Conservation (phyloP, 208 protist genomes). For the Leishmania tarentolae region DNA sequence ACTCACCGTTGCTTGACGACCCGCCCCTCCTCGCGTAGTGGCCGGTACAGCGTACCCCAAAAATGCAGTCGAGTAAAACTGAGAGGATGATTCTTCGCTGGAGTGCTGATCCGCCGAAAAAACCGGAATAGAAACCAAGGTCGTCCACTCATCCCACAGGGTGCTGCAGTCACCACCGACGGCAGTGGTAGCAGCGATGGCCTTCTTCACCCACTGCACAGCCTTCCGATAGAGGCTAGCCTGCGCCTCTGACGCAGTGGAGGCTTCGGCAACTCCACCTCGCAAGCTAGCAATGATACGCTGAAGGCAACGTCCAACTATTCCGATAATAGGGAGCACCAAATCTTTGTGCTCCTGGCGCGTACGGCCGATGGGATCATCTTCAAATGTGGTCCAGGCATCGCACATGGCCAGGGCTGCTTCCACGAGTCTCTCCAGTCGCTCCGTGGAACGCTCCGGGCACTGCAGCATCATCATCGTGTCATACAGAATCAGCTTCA, state of each 20-base stretch:
- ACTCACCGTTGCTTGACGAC: neutral
- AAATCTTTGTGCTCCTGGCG: neutral
- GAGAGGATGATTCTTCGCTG: neutral
- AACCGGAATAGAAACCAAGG: neutral
- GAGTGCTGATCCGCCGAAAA: neutral
- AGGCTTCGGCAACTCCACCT: neutral
- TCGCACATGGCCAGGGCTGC: constrained; percentile 29
- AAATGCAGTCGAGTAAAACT: neutral
- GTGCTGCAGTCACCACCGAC: constrained; percentile 1
- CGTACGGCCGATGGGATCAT: neutral
- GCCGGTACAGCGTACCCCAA: constrained; percentile 13
- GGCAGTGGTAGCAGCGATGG: neutral
- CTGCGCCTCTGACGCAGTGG: neutral
- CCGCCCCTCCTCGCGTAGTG: neutral
- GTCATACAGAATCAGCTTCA: constrained; percentile 40
- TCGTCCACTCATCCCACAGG: constrained; percentile 17
- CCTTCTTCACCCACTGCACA: constrained; percentile 10
- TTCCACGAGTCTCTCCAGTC: constrained; percentile 29
- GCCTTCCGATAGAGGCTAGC: neutral
- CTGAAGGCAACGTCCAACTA: constrained; percentile 3
- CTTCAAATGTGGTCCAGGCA: neutral
- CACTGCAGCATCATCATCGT: constrained; percentile 18
- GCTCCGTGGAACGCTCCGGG: constrained; percentile 9
- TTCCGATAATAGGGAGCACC: neutral
- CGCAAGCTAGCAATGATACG: constrained; percentile 6